Base-by-base conservation (phyloP, 192 early-diverging fungal genomes). In the Lobulomyces angularis region DNA sequence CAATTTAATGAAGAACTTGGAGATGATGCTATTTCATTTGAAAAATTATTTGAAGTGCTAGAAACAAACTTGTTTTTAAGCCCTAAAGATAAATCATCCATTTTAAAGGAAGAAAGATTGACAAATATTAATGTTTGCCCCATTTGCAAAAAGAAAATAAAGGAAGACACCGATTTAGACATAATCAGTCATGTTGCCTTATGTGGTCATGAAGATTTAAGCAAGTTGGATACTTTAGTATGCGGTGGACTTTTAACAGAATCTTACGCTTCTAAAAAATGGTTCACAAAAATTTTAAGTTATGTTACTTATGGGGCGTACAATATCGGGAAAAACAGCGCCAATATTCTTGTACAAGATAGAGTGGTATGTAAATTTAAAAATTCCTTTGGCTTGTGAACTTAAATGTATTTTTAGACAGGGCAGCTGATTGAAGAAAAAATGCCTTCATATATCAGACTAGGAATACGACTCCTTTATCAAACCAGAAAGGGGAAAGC, bases 381-480 rank as follows among this genome's bases (percentile, higher is more conserved):
- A 23, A 43, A 12, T 43, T 0, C 14, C 21, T 19, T 37, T 34
- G 32, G 8, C 8, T 9, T 29, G 8, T 8, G 8, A 12, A 16
- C 8, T 9, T 8, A 39, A 29, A 12, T 39, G 8, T 26, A 14
- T 23, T 21, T 37, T 18, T 22, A 61, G 24, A 76, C 72, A 8
- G 83, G 83, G 1, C 69, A 67, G 23, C 55, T 84, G 22, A 39
- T 73, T 14, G 82, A 88, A 53, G 85, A 88, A 50, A 71, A 75
- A 35, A 88, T 88, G 61, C 69, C 79, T 17, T 60, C 75, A 0
- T 88, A 82, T 53, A 60, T 88, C 20, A 65, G 83, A 0, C 58
- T 86, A 9, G 85, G 80, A 18, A 84, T 88, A 52, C 75, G 83
- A n/a, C 40, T 88, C 7, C 44, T 88, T 2, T 88, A 86, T 49